phyloP scores from a whole-genome alignment of 352 stramenopile genomes.

The Phytophthora niederhauseri region DNA sequence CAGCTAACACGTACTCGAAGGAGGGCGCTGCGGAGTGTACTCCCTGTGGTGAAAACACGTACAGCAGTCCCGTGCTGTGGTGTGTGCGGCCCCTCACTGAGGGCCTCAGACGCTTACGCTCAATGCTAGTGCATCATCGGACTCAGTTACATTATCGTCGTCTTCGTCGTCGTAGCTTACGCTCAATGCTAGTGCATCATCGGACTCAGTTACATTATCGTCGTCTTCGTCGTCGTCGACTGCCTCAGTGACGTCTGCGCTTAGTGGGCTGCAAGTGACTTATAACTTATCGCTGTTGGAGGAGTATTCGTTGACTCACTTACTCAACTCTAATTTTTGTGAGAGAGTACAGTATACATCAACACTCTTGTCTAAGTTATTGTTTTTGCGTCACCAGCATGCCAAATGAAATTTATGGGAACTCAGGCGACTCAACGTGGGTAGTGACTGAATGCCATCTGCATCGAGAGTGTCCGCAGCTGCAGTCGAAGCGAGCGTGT shows the following conservation, averaged over 20 bases:
- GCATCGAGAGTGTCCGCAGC: conserved; percentile 13
- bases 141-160: conserved; percentile 19
- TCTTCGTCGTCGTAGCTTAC: conserved; percentile 35
- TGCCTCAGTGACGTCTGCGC: conserved; percentile 28
- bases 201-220: conserved; percentile 15
- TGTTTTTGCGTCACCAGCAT: too few species aligned
- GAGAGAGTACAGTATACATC: too few species aligned
- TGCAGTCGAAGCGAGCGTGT: neutral
- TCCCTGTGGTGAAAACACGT: conserved; percentile 70
- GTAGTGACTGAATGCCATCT: conserved; percentile 8
- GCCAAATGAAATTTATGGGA: too few species aligned
- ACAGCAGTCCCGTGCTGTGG: conserved; percentile 43
- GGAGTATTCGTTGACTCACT: conserved; percentile 4
- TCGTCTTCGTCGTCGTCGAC: conserved; percentile 34
- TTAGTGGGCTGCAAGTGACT: conserved; percentile 44
- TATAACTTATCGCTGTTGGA: conserved; percentile 79
- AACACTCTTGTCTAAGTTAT: too few species aligned
- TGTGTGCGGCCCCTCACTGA: conserved; percentile 57
- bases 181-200: conserved; percentile 43
- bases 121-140: conserved; percentile 38
- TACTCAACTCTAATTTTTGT: too few species aligned
- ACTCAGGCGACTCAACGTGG: neutral
- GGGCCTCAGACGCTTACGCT: conserved; percentile 45
- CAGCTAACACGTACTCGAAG: conserved; percentile 64
- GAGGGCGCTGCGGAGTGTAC: conserved; percentile 54